Evolutionary conservation across 1,139 yeast species (phyloP).

Genomic region (Saccharomyces hybrid): DNA sequence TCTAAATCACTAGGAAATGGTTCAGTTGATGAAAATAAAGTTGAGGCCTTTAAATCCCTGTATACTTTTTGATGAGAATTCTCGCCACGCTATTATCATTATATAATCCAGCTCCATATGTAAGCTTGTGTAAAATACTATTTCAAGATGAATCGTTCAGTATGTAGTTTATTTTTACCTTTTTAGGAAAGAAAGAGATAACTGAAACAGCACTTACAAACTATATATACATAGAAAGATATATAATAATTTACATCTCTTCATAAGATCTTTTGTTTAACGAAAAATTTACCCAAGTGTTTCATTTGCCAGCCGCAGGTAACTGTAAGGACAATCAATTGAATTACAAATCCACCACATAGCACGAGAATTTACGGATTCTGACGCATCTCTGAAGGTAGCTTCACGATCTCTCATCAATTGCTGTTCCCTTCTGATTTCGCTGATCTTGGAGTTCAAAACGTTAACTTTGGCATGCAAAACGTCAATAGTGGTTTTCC

Average conservation of each 20-base stretch:
- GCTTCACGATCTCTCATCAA: constrained; percentile 66
- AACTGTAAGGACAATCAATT: constrained; percentile 46
- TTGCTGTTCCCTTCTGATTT: constrained; percentile 56
- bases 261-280: constrained; percentile 56
- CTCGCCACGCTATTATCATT: background rate
- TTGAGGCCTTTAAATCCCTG: constrained; percentile 15
- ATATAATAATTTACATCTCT: background rate
- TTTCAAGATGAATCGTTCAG: background rate
- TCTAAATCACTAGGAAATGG: constrained; percentile 10
- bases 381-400: constrained; percentile 58
- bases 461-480: constrained; percentile 47
- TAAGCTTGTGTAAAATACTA: background rate
- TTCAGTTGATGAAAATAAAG: constrained; percentile 16
- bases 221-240: background rate
- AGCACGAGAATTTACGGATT: constrained; percentile 55
- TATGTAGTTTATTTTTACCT: background rate
- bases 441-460: constrained; percentile 47
- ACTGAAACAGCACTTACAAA: background rate
- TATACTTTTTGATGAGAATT: background rate
- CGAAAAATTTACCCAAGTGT: constrained; percentile 55
- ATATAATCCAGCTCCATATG: background rate
- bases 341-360: constrained; percentile 60
- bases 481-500: constrained; percentile 41
- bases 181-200: background rate
- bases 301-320: constrained; percentile 67